A percentile compares a stretch with the other conserved stretches of the same genome.
Conservation (phyloP, 495 filamentous ascomycete genomes). For the Amorphotheca resinae region DNA sequence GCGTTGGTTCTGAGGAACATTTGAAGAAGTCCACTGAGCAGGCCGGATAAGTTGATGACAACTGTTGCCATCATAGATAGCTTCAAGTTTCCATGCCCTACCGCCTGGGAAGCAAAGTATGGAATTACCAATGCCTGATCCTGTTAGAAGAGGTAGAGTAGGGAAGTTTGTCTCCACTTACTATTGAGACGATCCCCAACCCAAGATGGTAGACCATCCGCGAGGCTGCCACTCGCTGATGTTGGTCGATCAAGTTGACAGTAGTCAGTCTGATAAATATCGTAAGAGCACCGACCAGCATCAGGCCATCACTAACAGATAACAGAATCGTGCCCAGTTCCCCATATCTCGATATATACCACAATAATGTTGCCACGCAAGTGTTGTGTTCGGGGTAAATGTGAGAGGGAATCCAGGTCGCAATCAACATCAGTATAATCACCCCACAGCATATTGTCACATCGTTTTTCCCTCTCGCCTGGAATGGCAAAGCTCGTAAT, state of each 20-base stretch:
- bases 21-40: conserved; percentile 24
- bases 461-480: conserved; percentile 20
- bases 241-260: conserved; percentile 17
- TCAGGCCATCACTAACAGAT: conserved; percentile 12
- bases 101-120: conserved; percentile 19
- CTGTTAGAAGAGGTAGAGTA: conserved; percentile 1
- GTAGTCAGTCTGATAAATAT: conserved; percentile 20
- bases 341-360: conserved; percentile 20
- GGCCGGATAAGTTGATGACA: conserved; percentile 25
- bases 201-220: conserved; percentile 28
- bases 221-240: conserved; percentile 26
- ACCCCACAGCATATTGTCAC: conserved; percentile 20
- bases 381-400: conserved; percentile 8
- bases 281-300: conserved; percentile 16
- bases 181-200: conserved; percentile 21
- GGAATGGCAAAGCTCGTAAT: conserved; percentile 21
- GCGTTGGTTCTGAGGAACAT: conserved; percentile 26
- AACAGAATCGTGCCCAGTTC: conserved; percentile 19
- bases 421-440: conserved; percentile 19
- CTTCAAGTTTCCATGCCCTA: conserved; percentile 10
- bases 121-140: conserved; percentile 24
- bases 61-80: conserved; percentile 27
- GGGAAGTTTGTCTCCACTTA: conserved; percentile 14
- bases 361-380: conserved; percentile 25
- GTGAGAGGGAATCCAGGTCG: conserved; percentile 22